A percentile compares a stretch with the other conserved stretches of the same genome.
These are phyloP conservation scores for Cercospora nicotianae DNA, from an alignment of 2,329 filamentous ascomycete species.

Conservation along the genomic window DNA sequence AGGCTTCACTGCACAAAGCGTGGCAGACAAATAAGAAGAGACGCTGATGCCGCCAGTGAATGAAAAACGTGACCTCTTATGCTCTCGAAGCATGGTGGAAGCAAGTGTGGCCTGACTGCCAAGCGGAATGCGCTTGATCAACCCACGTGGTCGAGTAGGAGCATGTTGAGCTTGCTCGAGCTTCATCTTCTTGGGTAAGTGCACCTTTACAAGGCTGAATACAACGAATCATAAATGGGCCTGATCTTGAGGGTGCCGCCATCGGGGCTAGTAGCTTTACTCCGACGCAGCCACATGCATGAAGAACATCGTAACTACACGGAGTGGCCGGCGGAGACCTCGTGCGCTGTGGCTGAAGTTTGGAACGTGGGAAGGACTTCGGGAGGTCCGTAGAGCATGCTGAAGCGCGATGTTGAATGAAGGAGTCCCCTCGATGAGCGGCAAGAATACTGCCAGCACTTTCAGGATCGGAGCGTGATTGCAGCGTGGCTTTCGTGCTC, in stretches of 20 bases:
- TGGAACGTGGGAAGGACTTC: not conserved
- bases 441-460: not conserved
- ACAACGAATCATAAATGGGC: not conserved
- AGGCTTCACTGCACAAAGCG: not conserved
- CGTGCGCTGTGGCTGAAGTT: not conserved
- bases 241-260: not conserved
- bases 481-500: not conserved
- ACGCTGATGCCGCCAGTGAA: not conserved
- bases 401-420: not conserved
- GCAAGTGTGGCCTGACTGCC: not conserved
- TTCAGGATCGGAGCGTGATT: not conserved
- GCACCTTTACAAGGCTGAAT: not conserved
- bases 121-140: not conserved
- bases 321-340: not conserved
- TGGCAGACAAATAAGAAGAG: not conserved
- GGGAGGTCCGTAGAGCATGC: not conserved
- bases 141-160: not conserved
- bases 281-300: not conserved
- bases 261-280: not conserved
- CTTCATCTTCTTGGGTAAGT: not conserved
- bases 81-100: not conserved
- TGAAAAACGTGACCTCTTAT: not conserved
- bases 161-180: not conserved
- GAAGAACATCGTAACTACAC: not conserved
- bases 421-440: not conserved